Base-by-base conservation (phyloP, 208 protist genomes). In the Leishmania aethiopica region DNA sequence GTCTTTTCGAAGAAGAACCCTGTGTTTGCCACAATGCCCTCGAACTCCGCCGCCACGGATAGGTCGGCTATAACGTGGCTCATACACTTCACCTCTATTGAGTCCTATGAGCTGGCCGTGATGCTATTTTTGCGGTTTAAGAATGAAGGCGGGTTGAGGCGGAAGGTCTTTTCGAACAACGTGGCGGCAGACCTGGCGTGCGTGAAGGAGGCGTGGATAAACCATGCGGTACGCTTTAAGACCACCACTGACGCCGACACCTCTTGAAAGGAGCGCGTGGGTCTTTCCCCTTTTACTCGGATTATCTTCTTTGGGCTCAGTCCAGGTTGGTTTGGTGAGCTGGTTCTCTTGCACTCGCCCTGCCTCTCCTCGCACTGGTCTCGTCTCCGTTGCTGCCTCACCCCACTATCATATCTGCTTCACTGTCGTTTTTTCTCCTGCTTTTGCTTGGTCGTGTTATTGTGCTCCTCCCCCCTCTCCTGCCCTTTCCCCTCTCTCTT, bases 91-190 rank as follows among this genome's bases (percentile, higher is more conserved):
- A 57, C 64, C 3, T 74, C 80, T 1, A 73, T 78, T 22, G 53
- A 74, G 15, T 76, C 60, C 1, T 83, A 75, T 57, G 80, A 83
- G 72, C 32, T 79, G 53, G 70, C 80, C 40, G 17, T 83, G 75
- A 40, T 55, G 72, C 28, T 79, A 8, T 32, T 76, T 17, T 0
- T 83, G 74, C 62, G 37, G 32, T 45, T 8, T 47, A 74, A 78
- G 64, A 25, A 69, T n/a, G 15, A 11, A 6, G 62, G 55, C 25
- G 45, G 76, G 28, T 57, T 35, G 10, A 49, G 37, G 22, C n/a
- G 69, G 25, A 55, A 19, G 1, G 37, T 82, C 15, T 77, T 77
- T 19, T 6, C 2, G 0, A 28, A n/a, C 4, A 28, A 77, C 19
- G 32, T 76, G 69, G 25, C n/a, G 11, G 40, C 0, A 0, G 70